phyloP scores from a whole-genome alignment of 306 rosid genomes.

The Canavalia ensiformis region DNA sequence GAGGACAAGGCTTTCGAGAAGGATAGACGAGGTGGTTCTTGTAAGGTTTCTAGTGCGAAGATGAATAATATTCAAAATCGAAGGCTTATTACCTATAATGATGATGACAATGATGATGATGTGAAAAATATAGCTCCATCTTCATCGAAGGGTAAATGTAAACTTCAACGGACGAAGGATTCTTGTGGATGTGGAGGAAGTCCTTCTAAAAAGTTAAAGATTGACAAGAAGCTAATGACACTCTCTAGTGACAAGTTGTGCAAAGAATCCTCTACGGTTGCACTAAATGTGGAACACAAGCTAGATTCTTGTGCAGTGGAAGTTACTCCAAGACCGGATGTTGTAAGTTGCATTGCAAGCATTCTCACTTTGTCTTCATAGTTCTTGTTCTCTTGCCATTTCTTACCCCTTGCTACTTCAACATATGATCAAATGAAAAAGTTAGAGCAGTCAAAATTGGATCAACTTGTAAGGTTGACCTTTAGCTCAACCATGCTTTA shows the following conservation, averaged over 20 bases:
- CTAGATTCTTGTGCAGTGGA: conserved; percentile 49
- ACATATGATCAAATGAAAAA: conserved; percentile 12
- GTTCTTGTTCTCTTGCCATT: conserved; percentile 45
- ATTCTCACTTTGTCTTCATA: conserved; percentile 45
- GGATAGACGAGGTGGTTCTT: conserved; percentile 50
- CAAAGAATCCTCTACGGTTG: conserved; percentile 48
- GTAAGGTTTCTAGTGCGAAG: conserved; percentile 47
- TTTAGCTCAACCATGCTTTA: not conserved
- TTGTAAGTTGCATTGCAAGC: conserved; percentile 67
- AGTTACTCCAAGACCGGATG: conserved; percentile 61
- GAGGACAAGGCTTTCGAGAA: conserved; percentile 61
- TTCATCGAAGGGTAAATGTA: conserved; percentile 44
- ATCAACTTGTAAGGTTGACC: conserved; percentile 7
- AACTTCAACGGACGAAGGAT: conserved; percentile 39
- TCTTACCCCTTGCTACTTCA: conserved; percentile 41
- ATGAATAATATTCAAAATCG: conserved; percentile 37
- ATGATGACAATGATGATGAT: conserved; percentile 35
- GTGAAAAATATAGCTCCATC: conserved; percentile 37
- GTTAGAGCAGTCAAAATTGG: conserved; percentile 5
- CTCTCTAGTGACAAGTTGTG: conserved; percentile 48
- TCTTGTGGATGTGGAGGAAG: conserved; percentile 50
- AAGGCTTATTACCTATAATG: conserved; percentile 24
- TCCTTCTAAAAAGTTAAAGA: conserved; percentile 63
- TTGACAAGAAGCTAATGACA: conserved; percentile 40
- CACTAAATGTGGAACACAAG: conserved; percentile 45